Evolutionary conservation across 2,329 filamentous ascomycete species (phyloP), one percentile per base, ranked within the genome.

Genomic region (Biscogniauxia mediterranea): DNA sequence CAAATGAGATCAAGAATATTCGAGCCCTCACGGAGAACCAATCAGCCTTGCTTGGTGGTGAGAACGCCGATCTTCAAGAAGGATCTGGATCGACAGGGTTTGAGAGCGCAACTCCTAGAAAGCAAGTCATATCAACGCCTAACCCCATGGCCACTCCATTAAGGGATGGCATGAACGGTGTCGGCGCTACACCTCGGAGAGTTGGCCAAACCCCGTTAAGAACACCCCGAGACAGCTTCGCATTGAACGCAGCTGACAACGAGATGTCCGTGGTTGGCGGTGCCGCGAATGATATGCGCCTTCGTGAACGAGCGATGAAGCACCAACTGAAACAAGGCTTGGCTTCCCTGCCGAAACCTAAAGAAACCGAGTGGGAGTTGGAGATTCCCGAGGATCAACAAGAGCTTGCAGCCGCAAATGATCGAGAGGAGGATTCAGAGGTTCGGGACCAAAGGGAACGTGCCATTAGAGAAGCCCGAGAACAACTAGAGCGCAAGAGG

Each of bases 1-100:
- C 94, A 66, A 99, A 98, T 74, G 95, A 99, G 76, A 94, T 98
- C 64, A 88, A 89, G 61, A 98, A 99, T 74, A 97, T 97, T 54
- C 87, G 91, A 66, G 92, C 95, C 7, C 80, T 97, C 56, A 98
- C 93, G 0, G 91, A 96, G 72, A 98, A 94, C 0, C 91, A 98
- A 70, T 98, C 95, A 20, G 96, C 92, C 9, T 81, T 99, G 8
- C 82, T 99, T 0, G 95, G 95, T 63, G 95, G 94, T 15, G 95
- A 99, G 67, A 98, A 98, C 70, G 93, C 93, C 0, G 91, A 92
- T 52, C 82, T 99, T 11, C 86, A 93, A 61, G 91, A 97, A 71
- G 92, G 92, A 5, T 79, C 83, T 52, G 88, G 85, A 3, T 96
- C 93, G 11, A 96, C 93, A 6, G 93, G 93, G 0, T 96, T 97